phyloP scores from a whole-genome alignment of 2,329 filamentous ascomycete genomes.

The Diaporthe australafricana region DNA sequence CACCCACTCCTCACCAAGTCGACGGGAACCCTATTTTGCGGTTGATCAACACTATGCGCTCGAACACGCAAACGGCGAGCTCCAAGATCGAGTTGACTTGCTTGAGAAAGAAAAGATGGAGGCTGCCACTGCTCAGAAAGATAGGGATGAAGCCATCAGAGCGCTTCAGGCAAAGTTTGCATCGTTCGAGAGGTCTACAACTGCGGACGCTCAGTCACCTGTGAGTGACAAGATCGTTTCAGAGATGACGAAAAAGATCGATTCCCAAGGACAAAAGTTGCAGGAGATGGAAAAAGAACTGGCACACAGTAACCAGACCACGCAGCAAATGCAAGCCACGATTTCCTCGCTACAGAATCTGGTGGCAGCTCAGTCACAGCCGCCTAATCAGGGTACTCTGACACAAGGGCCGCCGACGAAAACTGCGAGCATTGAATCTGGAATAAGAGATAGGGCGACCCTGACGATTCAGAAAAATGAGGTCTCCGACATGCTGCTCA shows the following conservation, averaged over 20 bases:
- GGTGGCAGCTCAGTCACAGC: not conserved
- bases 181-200: not conserved
- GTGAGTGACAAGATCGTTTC: not conserved
- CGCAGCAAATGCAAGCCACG: not conserved
- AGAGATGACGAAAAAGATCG: not conserved
- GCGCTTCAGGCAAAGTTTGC: not conserved
- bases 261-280: not conserved
- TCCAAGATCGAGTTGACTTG: not conserved
- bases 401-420: no score
- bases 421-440: not conserved
- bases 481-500: not conserved
- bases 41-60: not conserved
- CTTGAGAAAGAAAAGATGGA: conserved; percentile 21
- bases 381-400: not conserved
- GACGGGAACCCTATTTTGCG: no score
- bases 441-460: no score
- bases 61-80: not conserved
- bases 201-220: not conserved
- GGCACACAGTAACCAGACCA: not conserved
- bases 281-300: not conserved
- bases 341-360: not conserved
- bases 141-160: not conserved
- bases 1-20: not conserved
- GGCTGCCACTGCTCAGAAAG: not conserved
- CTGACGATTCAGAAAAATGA: not conserved